These are phyloP conservation scores for Strobilomyces dryophilus DNA, from an alignment of 768 basidiomycete species.

Conservation along the genomic window DNA sequence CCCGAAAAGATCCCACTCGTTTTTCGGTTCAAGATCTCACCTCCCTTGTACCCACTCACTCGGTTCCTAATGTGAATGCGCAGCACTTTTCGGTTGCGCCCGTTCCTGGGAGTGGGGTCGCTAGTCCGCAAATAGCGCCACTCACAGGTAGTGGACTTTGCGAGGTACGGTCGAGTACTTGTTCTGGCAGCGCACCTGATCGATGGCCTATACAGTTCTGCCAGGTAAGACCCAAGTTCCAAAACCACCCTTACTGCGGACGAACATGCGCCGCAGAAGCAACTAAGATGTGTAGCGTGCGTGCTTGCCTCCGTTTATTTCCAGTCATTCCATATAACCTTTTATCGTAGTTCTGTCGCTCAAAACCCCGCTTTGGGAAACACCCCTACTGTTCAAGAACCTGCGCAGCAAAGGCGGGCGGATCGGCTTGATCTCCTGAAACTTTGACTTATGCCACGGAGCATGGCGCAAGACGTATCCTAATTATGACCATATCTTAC, in stretches of 20 bases:
- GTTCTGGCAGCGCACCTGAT: slow-evolving; percentile 1
- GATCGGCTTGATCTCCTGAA: slow-evolving; percentile 7
- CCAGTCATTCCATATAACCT: slow-evolving; percentile 4
- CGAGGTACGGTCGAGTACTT: slow-evolving; percentile 20
- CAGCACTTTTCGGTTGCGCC: slow-evolving; percentile 8
- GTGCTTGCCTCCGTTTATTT: slow-evolving; percentile 2
- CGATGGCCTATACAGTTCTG: slow-evolving; percentile 39
- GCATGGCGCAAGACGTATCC: not conserved
- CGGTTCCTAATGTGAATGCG: not conserved
- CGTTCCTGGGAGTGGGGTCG: not conserved
- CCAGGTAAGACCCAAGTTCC: slow-evolving; percentile 56
- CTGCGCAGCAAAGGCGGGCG: slow-evolving; percentile 25
- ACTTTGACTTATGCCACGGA: not conserved
- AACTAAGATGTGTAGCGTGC: slow-evolving; percentile 25
- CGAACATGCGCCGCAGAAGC: slow-evolving; percentile 58
- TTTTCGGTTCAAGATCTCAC: slow-evolving; percentile 32
- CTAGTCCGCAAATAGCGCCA: slow-evolving; percentile 1
- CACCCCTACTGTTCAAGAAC: slow-evolving; percentile 33
- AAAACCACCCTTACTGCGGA: slow-evolving; percentile 57
- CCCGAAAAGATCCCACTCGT: slow-evolving; percentile 25
- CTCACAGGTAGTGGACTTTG: slow-evolving; percentile 22
- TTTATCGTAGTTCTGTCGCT: slow-evolving; percentile 24
- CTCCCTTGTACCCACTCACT: slow-evolving; percentile 14
- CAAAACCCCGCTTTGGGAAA: slow-evolving; percentile 31
- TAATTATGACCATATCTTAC: slow-evolving; percentile 24